Conservation (phyloP, 306 rosid genomes). For the Arachis hypogaea region DNA sequence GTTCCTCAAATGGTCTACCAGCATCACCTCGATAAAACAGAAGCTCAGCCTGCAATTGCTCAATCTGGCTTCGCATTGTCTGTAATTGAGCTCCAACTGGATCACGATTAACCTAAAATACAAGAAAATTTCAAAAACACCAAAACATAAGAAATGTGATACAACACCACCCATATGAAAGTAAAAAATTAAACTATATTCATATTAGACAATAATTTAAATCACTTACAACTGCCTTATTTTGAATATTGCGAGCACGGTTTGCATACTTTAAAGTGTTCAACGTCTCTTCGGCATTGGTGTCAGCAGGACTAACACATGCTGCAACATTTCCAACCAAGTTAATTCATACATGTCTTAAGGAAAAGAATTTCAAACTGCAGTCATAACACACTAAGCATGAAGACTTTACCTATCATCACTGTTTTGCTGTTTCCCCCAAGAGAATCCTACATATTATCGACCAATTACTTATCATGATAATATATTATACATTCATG, state of each 20-base stretch:
- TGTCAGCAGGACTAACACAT: conserved; percentile 98
- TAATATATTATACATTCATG: conserved; percentile 20
- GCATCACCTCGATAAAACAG: conserved; percentile 71
- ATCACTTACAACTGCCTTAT: conserved; percentile 90
- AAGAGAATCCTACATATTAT: conserved; percentile 77
- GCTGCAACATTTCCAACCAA: conserved; percentile 53
- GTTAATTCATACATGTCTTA: background rate
- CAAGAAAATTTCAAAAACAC: conserved; percentile 19
- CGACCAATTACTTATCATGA: conserved; percentile 33
- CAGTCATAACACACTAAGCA: background rate
- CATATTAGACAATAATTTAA: background rate
- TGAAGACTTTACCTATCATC: conserved; percentile 77
- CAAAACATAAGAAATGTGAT: conserved; percentile 30
- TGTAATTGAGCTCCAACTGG: conserved; percentile 84
- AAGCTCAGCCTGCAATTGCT: conserved; percentile 90
- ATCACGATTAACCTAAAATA: conserved; percentile 80
- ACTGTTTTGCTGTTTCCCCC: conserved; percentile 99
- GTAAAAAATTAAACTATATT: background rate
- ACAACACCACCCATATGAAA: background rate
- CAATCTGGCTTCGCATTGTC: conserved; percentile 84
- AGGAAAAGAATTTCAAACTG: conserved; percentile 4
- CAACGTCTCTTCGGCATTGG: conserved; percentile 95
- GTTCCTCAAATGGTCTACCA: conserved; percentile 77
- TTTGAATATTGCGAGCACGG: conserved; percentile 97
- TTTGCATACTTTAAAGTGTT: conserved; percentile 98